phyloP scores from a whole-genome alignment of 2,329 filamentous ascomycete genomes.

The Canariomyces notabilis region DNA sequence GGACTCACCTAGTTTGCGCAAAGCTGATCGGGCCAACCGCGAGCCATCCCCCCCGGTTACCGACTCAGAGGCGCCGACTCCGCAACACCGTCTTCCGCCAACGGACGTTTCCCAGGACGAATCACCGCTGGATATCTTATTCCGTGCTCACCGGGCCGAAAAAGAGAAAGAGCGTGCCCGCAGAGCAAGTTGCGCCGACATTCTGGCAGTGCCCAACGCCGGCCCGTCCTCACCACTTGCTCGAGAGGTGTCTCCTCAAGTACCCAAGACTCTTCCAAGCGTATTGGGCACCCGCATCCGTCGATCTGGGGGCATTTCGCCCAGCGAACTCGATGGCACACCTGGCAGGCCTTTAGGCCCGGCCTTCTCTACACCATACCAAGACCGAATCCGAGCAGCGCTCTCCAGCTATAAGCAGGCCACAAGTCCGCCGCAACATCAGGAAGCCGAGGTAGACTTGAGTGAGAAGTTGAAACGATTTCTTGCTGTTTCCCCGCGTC shows the following conservation, averaged over 20 bases:
- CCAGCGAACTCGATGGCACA: constrained; percentile 62
- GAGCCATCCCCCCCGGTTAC: constrained; percentile 50
- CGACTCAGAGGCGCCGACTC: constrained; percentile 46
- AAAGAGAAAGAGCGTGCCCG: constrained; percentile 63
- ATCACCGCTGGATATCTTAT: constrained; percentile 85
- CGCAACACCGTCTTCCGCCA: constrained; percentile 34
- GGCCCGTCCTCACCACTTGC: constrained; percentile 50
- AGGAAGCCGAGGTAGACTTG: constrained; percentile 29
- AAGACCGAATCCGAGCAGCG: constrained; percentile 56
- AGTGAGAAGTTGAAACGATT: constrained; percentile 54
- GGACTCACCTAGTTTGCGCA: constrained; percentile 51
- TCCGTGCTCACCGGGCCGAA: constrained; percentile 79
- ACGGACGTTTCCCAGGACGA: constrained; percentile 42
- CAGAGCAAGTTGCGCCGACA: constrained; percentile 46
- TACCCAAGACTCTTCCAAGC: constrained; percentile 31
- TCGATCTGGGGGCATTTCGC: constrained; percentile 53
- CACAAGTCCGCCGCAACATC: constrained; percentile 8
- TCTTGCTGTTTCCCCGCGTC: constrained; percentile 31
- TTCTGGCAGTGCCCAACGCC: constrained; percentile 33
- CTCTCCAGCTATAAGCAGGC: constrained; percentile 32
- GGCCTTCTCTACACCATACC: constrained; percentile 63
- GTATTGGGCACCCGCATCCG: constrained; percentile 30
- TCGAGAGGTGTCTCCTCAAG: constrained; percentile 28
- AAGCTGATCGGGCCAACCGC: constrained; percentile 36
- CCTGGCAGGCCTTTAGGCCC: constrained; percentile 54